Conservation (phyloP, 106 monocot species). For the Apostasia shenzhenica region DNA sequence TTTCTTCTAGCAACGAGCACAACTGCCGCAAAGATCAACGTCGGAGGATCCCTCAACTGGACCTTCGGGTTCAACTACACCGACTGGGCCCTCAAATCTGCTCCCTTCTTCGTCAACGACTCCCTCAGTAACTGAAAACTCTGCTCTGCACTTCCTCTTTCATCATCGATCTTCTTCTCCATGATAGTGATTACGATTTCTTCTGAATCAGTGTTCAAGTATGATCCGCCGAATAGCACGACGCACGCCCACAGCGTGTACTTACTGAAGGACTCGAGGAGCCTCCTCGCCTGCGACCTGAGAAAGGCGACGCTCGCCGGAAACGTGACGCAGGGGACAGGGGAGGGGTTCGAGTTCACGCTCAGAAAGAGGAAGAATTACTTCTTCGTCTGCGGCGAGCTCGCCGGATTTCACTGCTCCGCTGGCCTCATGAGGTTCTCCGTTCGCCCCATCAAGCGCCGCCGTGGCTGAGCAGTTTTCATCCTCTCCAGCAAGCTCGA, state of each 20-base stretch:
- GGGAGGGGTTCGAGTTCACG: conserved; percentile 43
- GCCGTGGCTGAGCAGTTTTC: conserved; percentile 6
- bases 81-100: conserved; percentile 33
- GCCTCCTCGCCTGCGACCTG: conserved; percentile 36
- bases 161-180: background rate
- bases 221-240: conserved; percentile 51
- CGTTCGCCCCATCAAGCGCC: conserved; percentile 23
- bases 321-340: conserved; percentile 33
- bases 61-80: conserved; percentile 36
- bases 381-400: conserved; percentile 60
- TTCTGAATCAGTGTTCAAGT: conserved; percentile 45
- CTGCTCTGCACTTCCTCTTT: background rate
- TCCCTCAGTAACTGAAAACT: conserved; percentile 9
- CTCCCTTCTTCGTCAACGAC: conserved; percentile 26
- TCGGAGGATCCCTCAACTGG: conserved; percentile 30
- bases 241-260: conserved; percentile 53
- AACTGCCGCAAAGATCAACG: conserved; percentile 11
- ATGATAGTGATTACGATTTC: background rate
- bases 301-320: conserved; percentile 41
- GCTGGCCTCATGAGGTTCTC: conserved; percentile 61
- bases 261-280: conserved; percentile 24
- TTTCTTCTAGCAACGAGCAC: background rate
- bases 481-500: too few relatives aligned
- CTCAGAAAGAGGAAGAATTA: conserved; percentile 43
- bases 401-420: conserved; percentile 43